These are phyloP conservation scores for Plasmodium fragile DNA, from an alignment of 169 alveolate genomes.

Conservation along the genomic window DNA sequence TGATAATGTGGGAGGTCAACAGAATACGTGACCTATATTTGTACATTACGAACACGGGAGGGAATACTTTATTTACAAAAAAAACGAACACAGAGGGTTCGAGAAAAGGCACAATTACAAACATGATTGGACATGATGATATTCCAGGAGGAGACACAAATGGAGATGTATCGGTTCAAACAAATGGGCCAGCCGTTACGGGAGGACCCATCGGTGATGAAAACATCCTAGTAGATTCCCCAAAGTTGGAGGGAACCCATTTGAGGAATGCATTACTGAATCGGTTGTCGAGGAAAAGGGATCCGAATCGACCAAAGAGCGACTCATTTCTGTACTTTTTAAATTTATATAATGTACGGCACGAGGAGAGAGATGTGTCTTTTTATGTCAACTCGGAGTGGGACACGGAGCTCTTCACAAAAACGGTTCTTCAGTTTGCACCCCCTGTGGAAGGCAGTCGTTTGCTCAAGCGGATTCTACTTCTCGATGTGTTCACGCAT, in stretches of 20 bases:
- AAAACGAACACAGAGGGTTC: neutral
- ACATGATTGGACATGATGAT: neutral
- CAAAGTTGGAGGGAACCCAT: slow-evolving; percentile 46
- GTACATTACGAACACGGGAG: slow-evolving; percentile 35
- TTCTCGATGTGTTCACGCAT: slow-evolving; percentile 34
- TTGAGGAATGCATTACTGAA: slow-evolving; percentile 5
- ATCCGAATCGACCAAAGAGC: neutral
- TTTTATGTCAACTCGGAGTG: slow-evolving; percentile 49
- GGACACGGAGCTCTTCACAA: slow-evolving; percentile 37
- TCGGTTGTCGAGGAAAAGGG: neutral
- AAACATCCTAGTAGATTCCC: slow-evolving; percentile 32
- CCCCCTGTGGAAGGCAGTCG: neutral
- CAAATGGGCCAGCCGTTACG: neutral
- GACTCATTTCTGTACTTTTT: slow-evolving; percentile 23
- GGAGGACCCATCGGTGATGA: neutral
- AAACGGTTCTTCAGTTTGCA: slow-evolving; percentile 31
- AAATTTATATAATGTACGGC: slow-evolving; percentile 63
- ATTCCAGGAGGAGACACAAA: neutral
- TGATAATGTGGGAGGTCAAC: slow-evolving; percentile 30
- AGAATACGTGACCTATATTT: slow-evolving; percentile 71
- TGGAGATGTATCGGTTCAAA: neutral
- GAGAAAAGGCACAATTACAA: neutral
- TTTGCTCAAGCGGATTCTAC: slow-evolving; percentile 21
- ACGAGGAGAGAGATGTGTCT: slow-evolving; percentile 62
- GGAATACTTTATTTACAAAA: neutral